Evolutionary conservation across 2,329 filamentous ascomycete species (phyloP).

Genomic region (Colletotrichum musicola): DNA sequence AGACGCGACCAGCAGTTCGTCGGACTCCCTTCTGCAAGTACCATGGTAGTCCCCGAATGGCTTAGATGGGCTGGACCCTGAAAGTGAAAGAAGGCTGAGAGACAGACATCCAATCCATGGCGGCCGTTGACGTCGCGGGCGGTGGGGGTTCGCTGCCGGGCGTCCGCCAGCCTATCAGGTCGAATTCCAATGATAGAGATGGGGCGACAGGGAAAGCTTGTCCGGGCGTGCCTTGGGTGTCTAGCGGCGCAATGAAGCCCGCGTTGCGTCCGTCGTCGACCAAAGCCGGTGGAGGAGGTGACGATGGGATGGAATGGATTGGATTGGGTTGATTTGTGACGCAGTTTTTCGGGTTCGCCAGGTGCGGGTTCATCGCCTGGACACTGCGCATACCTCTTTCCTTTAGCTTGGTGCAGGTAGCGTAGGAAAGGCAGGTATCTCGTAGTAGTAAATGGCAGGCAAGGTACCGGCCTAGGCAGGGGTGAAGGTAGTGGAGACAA

Average conservation of each 20-base stretch:
- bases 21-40: conserved; percentile 7
- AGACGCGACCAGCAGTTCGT: conserved; percentile 10
- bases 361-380: not conserved
- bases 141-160: not conserved
- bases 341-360: conserved; percentile 10
- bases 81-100: not conserved
- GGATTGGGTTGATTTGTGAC: conserved; percentile 13
- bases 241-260: conserved; percentile 3
- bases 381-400: not conserved
- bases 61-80: not conserved
- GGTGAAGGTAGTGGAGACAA: not conserved
- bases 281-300: not conserved
- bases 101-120: not conserved
- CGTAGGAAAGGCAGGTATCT: too few species aligned
- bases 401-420: too few species aligned
- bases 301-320: not conserved
- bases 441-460: too few species aligned
- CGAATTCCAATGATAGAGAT: not conserved
- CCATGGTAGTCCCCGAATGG: not conserved
- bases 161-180: not conserved
- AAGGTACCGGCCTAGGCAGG: too few species aligned
- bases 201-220: conserved; percentile 8
- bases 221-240: not conserved
- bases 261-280: conserved; percentile 3
- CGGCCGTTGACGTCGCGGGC: not conserved